Evolutionary conservation across 208 protist genomes (phyloP).

Genomic region (Acanthamoeba rhysodes): DNA sequence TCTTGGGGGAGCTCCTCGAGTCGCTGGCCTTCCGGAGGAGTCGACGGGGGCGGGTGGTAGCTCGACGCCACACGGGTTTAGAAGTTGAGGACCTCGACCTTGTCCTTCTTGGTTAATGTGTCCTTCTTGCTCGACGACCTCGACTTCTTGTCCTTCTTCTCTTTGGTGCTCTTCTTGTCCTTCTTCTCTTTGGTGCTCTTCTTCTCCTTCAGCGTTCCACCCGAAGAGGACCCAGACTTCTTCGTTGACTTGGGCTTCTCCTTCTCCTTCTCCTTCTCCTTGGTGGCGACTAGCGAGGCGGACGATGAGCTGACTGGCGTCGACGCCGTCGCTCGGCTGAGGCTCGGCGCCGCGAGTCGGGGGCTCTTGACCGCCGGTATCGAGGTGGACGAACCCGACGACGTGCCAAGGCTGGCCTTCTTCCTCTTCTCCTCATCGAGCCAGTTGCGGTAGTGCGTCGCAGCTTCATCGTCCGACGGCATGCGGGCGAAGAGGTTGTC

Average conservation of each 20-base stretch:
- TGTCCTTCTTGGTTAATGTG: background rate
- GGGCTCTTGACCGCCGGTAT: background rate
- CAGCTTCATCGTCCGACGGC: conserved; percentile 2
- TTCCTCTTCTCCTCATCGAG: conserved; percentile 7
- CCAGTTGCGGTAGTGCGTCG: background rate
- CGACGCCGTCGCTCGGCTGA: background rate
- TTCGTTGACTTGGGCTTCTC: conserved; percentile 1
- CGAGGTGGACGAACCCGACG: background rate
- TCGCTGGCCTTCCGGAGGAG: background rate
- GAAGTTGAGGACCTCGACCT: conserved; percentile 29
- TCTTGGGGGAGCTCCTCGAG: no score
- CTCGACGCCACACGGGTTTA: background rate
- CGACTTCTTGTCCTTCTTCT: background rate
- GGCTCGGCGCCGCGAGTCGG: background rate
- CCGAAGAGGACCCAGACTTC: background rate
- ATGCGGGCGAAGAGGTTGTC: background rate
- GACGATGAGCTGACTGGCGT: background rate
- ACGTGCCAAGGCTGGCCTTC: background rate
- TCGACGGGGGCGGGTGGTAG: background rate
- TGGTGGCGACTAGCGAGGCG: background rate
- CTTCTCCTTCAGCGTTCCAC: background rate
- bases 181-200: background rate
- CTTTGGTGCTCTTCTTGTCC: conserved; percentile 29
- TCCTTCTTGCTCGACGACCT: conserved; percentile 32
- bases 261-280: conserved; percentile 46